Evolutionary conservation across 2,329 filamentous ascomycete genomes (phyloP).

Genomic region (Arthrobotrys musiformis): DNA sequence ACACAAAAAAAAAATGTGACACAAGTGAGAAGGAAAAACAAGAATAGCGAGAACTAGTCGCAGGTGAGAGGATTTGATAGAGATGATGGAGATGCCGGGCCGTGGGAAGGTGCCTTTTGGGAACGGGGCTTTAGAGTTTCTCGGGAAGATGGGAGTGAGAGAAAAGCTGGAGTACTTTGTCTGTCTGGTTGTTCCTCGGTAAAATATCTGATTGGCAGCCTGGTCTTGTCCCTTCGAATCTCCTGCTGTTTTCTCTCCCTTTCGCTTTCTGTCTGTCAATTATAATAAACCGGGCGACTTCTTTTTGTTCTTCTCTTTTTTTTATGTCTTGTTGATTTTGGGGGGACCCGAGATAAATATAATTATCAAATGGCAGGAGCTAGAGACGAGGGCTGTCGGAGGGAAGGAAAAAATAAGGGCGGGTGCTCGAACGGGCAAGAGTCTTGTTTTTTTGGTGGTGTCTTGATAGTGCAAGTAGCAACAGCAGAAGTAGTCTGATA

Average conservation of each 20-base stretch:
- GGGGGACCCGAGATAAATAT: not conserved
- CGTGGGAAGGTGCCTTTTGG: constrained; percentile 40
- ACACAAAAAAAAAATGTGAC: not conserved
- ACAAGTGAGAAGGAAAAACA: constrained; percentile 10
- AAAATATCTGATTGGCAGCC: constrained; percentile 56
- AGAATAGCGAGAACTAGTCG: constrained; percentile 29
- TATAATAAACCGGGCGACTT: not conserved
- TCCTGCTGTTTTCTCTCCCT: constrained; percentile 12
- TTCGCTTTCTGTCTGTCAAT: not conserved
- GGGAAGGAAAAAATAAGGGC: not conserved
- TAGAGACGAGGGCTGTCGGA: not conserved
- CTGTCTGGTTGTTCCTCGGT: constrained; percentile 47
- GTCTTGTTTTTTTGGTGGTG: not conserved
- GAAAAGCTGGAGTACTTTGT: constrained; percentile 51
- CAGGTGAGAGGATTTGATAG: constrained; percentile 44
- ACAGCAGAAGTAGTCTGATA: constrained; percentile 9
- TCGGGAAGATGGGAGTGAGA: constrained; percentile 38
- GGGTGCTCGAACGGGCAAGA: constrained; percentile 32
- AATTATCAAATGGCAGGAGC: constrained; percentile 25
- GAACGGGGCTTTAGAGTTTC: constrained; percentile 36
- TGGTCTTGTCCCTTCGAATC: constrained; percentile 2
- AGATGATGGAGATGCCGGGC: constrained; percentile 26
- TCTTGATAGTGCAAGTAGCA: not conserved
- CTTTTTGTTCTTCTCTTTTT: not conserved
- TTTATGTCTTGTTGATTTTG: not conserved